Evolutionary conservation across 2,329 filamentous ascomycete species (phyloP).

Genomic region (Talaromyces sp.): DNA sequence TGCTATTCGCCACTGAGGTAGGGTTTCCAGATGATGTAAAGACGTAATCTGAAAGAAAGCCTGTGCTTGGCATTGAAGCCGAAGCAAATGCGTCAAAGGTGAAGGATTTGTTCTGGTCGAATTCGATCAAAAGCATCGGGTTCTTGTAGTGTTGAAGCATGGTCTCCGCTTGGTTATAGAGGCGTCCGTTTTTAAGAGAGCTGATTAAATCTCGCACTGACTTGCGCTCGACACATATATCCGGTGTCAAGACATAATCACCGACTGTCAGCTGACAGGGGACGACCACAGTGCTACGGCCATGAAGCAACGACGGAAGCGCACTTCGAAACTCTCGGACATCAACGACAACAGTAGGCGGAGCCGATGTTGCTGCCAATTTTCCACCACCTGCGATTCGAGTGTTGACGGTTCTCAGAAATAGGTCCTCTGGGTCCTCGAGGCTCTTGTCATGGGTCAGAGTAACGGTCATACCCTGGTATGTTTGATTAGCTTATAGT

Average conservation of each 20-base stretch:
- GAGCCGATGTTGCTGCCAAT: conserved; percentile 74
- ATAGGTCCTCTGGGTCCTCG: conserved; percentile 82
- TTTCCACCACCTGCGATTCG: conserved; percentile 90
- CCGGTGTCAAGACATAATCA: conserved; percentile 88
- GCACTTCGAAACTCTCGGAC: conserved; percentile 94
- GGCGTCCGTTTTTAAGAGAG: conserved; percentile 83
- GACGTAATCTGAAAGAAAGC: conserved; percentile 49
- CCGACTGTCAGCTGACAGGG: conserved; percentile 95
- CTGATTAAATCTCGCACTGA: conserved; percentile 85
- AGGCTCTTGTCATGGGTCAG: conserved; percentile 67
- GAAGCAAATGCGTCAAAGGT: conserved; percentile 67
- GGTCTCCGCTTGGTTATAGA: conserved; percentile 86
- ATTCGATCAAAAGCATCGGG: conserved; percentile 92
- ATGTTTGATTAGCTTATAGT: conserved; percentile 12
- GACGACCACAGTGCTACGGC: conserved; percentile 77
- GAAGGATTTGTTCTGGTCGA: conserved; percentile 95
- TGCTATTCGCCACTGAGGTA: conserved; percentile 50
- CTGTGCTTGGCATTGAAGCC: conserved; percentile 33
- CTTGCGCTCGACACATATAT: conserved; percentile 92
- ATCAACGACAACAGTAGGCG: conserved; percentile 87
- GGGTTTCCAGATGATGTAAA: conserved; percentile 31
- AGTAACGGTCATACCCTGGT: conserved; percentile 74
- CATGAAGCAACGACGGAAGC: conserved; percentile 84
- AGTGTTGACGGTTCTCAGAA: conserved; percentile 92
- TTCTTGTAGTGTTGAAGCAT: conserved; percentile 92